phyloP scores from a whole-genome alignment of 352 stramenopile species.

The Globisporangium megalacanthum region DNA sequence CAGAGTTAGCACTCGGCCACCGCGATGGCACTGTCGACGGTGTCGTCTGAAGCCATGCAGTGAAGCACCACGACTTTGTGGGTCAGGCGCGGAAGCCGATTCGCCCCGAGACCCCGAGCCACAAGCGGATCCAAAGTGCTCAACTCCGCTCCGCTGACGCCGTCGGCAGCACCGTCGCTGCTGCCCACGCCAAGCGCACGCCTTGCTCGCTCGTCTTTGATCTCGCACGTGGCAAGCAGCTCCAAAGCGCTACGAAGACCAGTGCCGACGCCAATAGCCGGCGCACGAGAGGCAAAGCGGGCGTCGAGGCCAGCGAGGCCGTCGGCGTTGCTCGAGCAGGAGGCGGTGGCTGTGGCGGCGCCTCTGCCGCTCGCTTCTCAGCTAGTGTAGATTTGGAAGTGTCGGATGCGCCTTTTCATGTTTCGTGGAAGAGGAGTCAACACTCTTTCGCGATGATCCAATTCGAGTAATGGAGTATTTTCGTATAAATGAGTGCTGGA shows the following conservation, averaged over 20 bases:
- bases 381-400: no score
- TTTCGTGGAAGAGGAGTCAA: no score
- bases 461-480: no score
- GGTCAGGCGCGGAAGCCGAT: not conserved
- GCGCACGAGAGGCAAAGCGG: not conserved
- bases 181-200: not conserved
- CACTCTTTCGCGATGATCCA: no score
- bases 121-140: not conserved
- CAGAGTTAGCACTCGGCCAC: constrained; percentile 13
- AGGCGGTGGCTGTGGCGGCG: no score
- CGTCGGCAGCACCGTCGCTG: not conserved
- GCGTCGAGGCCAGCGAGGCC: no score
- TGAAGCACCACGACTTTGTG: not conserved
- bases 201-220: not conserved
- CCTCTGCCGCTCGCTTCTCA: no score
- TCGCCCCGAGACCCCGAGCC: not conserved
- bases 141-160: not conserved
- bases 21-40: not conserved
- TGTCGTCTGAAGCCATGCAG: not conserved
- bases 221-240: not conserved
- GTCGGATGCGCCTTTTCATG: no score
- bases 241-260: not conserved
- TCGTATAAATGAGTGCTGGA: no score
- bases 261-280: not conserved
- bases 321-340: no score